Base-by-base conservation (phyloP, 1,139 yeast genomes). In the Yamadazyma dendronema region DNA sequence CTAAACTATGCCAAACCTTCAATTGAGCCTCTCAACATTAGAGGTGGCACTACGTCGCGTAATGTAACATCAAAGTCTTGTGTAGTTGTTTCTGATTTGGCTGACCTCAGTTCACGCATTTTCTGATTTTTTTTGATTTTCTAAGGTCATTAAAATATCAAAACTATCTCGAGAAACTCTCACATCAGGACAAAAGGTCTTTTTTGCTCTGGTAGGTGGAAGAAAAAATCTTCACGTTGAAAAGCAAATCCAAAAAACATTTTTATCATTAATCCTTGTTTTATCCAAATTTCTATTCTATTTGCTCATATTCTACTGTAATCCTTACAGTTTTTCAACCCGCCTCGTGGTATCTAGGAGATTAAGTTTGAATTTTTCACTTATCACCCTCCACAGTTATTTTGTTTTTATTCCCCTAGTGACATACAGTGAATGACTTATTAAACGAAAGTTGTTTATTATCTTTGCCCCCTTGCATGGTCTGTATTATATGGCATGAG, bases 401-500 rank as follows among this genome's bases (percentile, higher is more conserved):
- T n/a, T n/a, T n/a, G n/a, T n/a, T n/a, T n/a, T n/a, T n/a, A n/a
- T n/a, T n/a, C n/a, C n/a, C n/a, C n/a, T n/a, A n/a, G n/a, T n/a
- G n/a, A n/a, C n/a, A n/a, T n/a, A n/a, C n/a, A n/a, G n/a, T n/a
- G n/a, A n/a, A 19, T 19, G 22, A 19, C 22, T 19, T 7, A 7
- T 24, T 24, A 24, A 24, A 24, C 6, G 13, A 24, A 7, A 5
- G 13, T 24, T 24, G 5, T 11, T 11, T 17, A 11, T 26, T 26
- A 9, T 19, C 22, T 19, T 19, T 19, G n/a, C n/a, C n/a, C n/a
- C 17, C 4, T 14, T 26, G 6, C 6, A 26, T 26, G 29, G 9
- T 13, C n/a, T 26, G 29, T 26, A 26, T 6, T 36, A 12, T 12
- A 31, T 41, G 37, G 33, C 27, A 41, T 36, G 42, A 38, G 34